Evolutionary conservation across 139 green algal genomes (phyloP), one percentile per base, ranked within the genome.

Genomic region (Dunaliella sp.): DNA sequence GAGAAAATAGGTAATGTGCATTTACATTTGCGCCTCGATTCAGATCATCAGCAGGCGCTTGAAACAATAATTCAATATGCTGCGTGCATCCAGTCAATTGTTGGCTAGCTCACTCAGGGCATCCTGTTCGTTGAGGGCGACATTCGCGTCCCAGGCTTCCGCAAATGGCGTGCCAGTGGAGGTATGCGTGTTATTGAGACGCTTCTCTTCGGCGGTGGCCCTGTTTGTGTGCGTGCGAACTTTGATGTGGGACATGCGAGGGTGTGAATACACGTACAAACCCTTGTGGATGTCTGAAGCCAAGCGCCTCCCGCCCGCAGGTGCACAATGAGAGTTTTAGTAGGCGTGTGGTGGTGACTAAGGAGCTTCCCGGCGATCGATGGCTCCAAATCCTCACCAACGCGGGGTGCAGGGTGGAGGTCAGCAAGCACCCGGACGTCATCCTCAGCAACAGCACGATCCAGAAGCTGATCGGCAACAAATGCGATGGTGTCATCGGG

Each of bases 401-500:
- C 32, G 80, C 88, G 1, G 86, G 75, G 0, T 91, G 88, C 83
- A 83, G 88, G 3, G 88, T 91, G 3, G 88, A 91, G 79, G 83
- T 94, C 37, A 89, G 87, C 88, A 92, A 89, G 12, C 86, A 92
- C 72, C 80, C 89, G 2, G 93, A 98, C 80, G 94, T 93, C 77
- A 99, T 99, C 88, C 92, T 99, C 2, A 85, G 79, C 92, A 94
- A 97, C 57, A 89, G 88, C 30, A 96, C 93, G 31, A 96, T 99
- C 89, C 94, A 94, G 85, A 86, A 93, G 83, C 92, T 99, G 1
- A 97, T 99, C 1, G 96, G 96, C 28, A 86, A 89, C 77, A 92
- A 96, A 74, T 99, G 95, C 84, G 94, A 99, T 78, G 97, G 97
- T 31, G 97, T 99, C 32, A 96, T 99, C n/a, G 97, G 97, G 1